A percentile compares a stretch with the other conserved stretches of the same genome.
These are phyloP conservation scores for Salvia hispanica DNA, from an alignment of 257 asterid genomes.

Conservation along the genomic window DNA sequence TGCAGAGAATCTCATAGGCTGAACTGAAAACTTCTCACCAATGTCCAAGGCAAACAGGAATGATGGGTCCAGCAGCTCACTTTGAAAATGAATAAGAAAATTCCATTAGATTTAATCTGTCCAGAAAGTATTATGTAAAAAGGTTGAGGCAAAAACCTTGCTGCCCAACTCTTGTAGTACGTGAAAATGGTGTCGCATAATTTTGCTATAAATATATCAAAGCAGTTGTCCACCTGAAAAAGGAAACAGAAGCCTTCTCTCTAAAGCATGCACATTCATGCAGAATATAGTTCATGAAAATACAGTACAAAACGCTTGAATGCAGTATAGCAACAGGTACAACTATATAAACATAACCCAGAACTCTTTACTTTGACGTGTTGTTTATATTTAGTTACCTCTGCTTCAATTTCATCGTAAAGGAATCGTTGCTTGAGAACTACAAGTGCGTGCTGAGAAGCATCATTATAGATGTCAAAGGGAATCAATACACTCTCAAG, in stretches of 20 bases:
- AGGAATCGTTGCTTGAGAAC: constrained; percentile 96
- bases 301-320: constrained; percentile 2
- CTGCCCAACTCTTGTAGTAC: constrained; percentile 97
- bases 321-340: no score
- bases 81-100: constrained; percentile 43
- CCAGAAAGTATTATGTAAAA: constrained; percentile 21
- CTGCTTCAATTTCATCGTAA: constrained; percentile 99
- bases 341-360: no score
- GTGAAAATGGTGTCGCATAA: constrained; percentile 80
- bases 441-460: constrained; percentile 93
- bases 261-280: constrained; percentile 20
- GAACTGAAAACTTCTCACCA: constrained; percentile 86
- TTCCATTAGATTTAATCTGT: constrained; percentile 11
- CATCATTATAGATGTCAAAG: constrained; percentile 95
- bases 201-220: constrained; percentile 87
- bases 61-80: constrained; percentile 95
- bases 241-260: constrained; percentile 8
- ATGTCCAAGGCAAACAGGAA: constrained; percentile 87
- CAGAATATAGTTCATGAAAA: constrained; percentile 15
- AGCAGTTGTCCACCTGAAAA: constrained; percentile 91
- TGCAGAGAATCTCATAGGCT: constrained; percentile 81
- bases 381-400: constrained; percentile 53
- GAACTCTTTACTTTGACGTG: neutral
- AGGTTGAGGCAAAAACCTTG: constrained; percentile 58
- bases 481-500: constrained; percentile 90